These are phyloP conservation scores for Tribonema minus DNA, from an alignment of 108 stramenopile genomes.

Conservation along the genomic window DNA sequence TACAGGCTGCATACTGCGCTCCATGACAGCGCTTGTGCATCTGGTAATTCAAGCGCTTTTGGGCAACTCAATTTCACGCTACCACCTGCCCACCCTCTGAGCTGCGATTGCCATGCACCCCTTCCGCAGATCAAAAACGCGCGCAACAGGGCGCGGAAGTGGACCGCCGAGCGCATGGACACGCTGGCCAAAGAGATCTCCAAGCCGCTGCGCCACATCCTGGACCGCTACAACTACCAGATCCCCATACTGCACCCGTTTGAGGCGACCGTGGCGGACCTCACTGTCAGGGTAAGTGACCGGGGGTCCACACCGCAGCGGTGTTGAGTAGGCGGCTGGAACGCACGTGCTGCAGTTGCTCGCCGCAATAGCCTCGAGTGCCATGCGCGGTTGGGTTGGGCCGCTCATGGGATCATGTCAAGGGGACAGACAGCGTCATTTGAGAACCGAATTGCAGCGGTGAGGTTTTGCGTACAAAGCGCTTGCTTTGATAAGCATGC, in stretches of 20 bases:
- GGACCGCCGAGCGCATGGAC: conserved; percentile 58
- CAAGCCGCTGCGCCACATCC: conserved; percentile 69
- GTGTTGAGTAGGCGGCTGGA: conserved; percentile 52
- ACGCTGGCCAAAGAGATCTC: conserved; percentile 71
- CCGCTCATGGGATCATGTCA: background rate
- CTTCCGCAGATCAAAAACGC: conserved; percentile 47
- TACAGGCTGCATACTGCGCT: background rate
- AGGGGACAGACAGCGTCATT: no score
- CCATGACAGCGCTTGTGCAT: background rate
- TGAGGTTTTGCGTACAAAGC: no score
- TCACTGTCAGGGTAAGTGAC: conserved; percentile 75
- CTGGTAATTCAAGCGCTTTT: background rate
- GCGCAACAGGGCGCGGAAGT: conserved; percentile 45
- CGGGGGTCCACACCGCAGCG: conserved; percentile 70
- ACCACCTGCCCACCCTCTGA: background rate
- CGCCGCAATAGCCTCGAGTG: no score
- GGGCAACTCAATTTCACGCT: background rate
- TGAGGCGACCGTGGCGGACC: conserved; percentile 80
- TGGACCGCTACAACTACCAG: conserved; percentile 70
- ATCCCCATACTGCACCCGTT: conserved; percentile 80
- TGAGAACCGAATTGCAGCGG: no score
- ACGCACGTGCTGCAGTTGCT: no score
- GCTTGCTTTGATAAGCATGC: no score
- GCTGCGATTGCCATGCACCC: background rate
- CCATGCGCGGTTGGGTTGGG: no score